Percentiles rank a stretch among this genome's conserved stretches.
phyloP scores from a whole-genome alignment of 116 monocot genomes.

The Zostera marina region DNA sequence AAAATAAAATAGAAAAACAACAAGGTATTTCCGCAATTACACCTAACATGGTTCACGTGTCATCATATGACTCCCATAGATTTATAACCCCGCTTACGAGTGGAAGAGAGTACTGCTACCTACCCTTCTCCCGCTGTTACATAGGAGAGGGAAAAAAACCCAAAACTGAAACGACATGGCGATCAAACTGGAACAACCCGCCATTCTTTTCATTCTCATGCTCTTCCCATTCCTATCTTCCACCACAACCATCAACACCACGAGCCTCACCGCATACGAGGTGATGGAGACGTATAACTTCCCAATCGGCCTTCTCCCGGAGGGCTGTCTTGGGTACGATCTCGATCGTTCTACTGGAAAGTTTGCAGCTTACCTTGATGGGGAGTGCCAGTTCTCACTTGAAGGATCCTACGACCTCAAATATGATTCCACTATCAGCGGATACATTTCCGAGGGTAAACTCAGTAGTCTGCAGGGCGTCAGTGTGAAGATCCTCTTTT shows the following conservation, averaged over 20 bases:
- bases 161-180: too few species aligned
- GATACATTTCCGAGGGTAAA: conserved; percentile 24
- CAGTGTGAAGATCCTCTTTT: conserved; percentile 55
- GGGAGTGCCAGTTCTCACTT: conserved; percentile 36
- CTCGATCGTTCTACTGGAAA: conserved; percentile 21
- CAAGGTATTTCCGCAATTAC: too few species aligned
- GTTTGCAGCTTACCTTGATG: conserved; percentile 26
- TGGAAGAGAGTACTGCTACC: too few species aligned
- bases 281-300: conserved; percentile 28
- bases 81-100: too few species aligned
- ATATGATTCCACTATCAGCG: conserved; percentile 40
- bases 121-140: too few species aligned
- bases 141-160: too few species aligned
- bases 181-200: background rate
- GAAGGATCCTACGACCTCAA: conserved; percentile 48
- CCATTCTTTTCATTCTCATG: conserved; percentile 1
- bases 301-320: conserved; percentile 33
- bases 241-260: background rate
- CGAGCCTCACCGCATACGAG: conserved; percentile 17
- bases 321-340: conserved; percentile 26
- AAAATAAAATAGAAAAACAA: too few species aligned
- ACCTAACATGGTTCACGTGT: too few species aligned
- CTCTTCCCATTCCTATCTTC: background rate
- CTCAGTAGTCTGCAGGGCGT: conserved; percentile 47
- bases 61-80: too few species aligned